Conservation (phyloP, 202 grass and related monocot species). For the Bolboschoenoplectus hybrid region DNA sequence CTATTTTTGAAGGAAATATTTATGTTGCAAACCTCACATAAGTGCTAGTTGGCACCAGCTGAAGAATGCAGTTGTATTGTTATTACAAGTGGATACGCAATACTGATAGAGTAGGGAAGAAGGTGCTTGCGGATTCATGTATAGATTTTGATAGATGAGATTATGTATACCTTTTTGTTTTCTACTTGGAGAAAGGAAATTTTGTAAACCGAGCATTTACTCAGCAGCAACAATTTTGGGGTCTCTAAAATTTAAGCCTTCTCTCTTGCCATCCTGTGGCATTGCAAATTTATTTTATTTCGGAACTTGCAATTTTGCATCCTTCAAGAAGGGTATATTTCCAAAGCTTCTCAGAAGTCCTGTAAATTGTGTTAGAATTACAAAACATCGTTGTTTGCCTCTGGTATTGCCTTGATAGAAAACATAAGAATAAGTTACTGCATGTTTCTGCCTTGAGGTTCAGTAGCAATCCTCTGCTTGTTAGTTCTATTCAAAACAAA, state of each 20-base stretch:
- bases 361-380: background rate
- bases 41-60: background rate
- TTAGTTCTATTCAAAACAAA: background rate
- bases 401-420: background rate
- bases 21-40: background rate
- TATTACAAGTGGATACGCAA: constrained; percentile 5
- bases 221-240: constrained; percentile 30
- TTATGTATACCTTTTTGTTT: constrained; percentile 24
- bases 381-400: background rate
- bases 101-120: constrained; percentile 2
- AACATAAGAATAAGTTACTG: background rate
- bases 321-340: background rate
- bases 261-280: background rate
- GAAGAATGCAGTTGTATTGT: constrained; percentile 15
- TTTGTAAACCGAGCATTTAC: constrained; percentile 28
- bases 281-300: background rate
- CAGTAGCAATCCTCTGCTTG: background rate
- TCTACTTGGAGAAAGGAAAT: background rate
- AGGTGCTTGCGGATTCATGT: constrained; percentile 17
- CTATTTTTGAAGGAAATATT: background rate
- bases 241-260: background rate
- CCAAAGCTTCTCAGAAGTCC: background rate
- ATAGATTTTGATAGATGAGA: constrained; percentile 34
- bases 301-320: background rate
- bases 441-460: background rate